phyloP scores from a whole-genome alignment of 176 grass and related monocot genomes.

The Ananas comosus region DNA sequence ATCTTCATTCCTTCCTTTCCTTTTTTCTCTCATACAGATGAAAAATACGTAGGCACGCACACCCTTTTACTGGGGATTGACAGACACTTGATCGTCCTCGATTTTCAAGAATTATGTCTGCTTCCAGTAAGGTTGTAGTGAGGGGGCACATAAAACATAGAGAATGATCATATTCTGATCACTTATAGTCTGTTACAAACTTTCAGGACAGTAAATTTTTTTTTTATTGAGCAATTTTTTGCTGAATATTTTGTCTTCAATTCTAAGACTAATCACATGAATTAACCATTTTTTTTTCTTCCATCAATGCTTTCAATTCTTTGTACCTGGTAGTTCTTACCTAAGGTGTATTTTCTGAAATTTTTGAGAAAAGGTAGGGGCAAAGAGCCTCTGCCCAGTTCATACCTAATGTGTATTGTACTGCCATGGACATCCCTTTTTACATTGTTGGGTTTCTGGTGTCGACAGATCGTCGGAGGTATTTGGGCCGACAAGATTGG shows the following conservation, averaged over 20 bases:
- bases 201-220: neutral
- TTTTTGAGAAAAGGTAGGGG: too few species aligned
- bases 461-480: slow-evolving; percentile 78
- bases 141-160: too few species aligned
- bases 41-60: neutral
- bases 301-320: neutral
- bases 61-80: too few species aligned
- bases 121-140: too few species aligned
- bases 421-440: neutral
- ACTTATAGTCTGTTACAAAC: neutral
- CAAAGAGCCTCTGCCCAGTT: neutral
- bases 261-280: neutral
- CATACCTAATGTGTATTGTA: neutral
- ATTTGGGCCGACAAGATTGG: slow-evolving; percentile 92
- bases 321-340: too few species aligned
- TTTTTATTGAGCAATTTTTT: neutral
- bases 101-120: too few species aligned
- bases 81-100: neutral
- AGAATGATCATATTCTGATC: too few species aligned
- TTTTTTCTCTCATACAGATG: neutral
- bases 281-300: neutral
- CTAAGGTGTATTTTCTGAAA: too few species aligned
- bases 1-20: slow-evolving; percentile 1
- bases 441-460: neutral
- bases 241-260: neutral